Percentiles rank a stretch among this genome's conserved stretches.
These are phyloP conservation scores for Phytophthora citricola DNA, from an alignment of 352 stramenopile genomes.

Conservation along the genomic window DNA sequence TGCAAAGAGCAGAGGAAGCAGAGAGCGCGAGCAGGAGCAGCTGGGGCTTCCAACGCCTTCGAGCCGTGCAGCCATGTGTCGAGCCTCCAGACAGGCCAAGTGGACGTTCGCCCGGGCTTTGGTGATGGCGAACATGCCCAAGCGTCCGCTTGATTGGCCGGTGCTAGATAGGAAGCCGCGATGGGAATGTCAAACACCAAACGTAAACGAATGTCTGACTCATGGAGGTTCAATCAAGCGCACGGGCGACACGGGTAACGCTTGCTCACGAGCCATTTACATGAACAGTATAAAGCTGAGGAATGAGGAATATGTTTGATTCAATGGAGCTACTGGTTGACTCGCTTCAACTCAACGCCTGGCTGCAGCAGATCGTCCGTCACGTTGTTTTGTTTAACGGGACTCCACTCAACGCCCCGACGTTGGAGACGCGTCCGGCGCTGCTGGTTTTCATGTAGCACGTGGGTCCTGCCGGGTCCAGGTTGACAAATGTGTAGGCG, in stretches of 20 bases:
- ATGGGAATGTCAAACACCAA: constrained; percentile 5
- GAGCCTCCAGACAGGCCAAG: constrained; percentile 16
- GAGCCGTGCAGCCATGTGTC: constrained; percentile 22
- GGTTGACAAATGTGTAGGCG: constrained; percentile 60
- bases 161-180: constrained; percentile 10
- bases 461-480: constrained; percentile 37
- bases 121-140: constrained; percentile 26
- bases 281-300: no score
- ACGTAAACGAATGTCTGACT: constrained; percentile 26
- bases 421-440: constrained; percentile 20
- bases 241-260: background rate
- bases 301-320: no score
- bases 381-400: constrained; percentile 19
- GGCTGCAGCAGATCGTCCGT: background rate
- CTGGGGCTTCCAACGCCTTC: constrained; percentile 17
- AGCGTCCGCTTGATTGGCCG: constrained; percentile 19
- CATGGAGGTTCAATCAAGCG: constrained; percentile 8
- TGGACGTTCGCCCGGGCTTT: constrained; percentile 20
- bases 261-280: no score
- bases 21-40: constrained; percentile 21
- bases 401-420: constrained; percentile 44
- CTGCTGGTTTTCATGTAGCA: constrained; percentile 58
- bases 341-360: no score
- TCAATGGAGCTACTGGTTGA: no score
- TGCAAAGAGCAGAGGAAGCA: background rate